Base-by-base conservation (phyloP, 1,284 basidiomycete species). In the Cutaneotrichosporon sp. region DNA sequence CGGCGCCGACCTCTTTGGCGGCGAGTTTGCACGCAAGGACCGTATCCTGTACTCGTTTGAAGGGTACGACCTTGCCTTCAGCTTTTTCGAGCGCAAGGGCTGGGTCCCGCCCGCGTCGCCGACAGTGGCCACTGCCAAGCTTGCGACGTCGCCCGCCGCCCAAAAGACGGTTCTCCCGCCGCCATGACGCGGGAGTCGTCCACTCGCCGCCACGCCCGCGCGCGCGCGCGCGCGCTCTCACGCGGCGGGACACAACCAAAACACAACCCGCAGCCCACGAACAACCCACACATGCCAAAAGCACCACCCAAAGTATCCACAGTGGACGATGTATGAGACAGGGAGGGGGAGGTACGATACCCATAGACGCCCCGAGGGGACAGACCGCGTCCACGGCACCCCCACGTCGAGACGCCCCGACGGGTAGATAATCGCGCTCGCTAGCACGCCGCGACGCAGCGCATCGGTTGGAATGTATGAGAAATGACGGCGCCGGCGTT, bases 31-130 rank as follows among this genome's bases (percentile, higher is more conserved):
- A 64, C 80, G 92, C 61, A 94, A 88, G 52, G 94, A 97, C 77
- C 88, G 96, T 73, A 98, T 98, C 74, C 89, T 94, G 69, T 98
- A 98, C 79, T 92, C 96, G 75, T 93, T 97, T 71, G 89, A 89
- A 49, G 90, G 88, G 48, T 98, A 97, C 74, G 90, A 94, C 74
- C 80, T 97, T 58, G 88, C 92, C 35, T 97, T 92, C 72, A 87
- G 88, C 34, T 91, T 85, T 72, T 93, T 92, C 74, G 88, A 92
- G 63, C 70, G 66, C 46, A 62, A 58, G 36, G 75, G 73, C 2
- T 76, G 72, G 70, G 52, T 55, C 34, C 72, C 70, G 52, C 65
- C 64, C 4, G 21, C 23, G 5, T 41, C 39, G 14, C 47, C 47
- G 12, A 34, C 4, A 13, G n/a, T 18, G 18, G 15, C 14, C 43